These are phyloP conservation scores for Xylaria sp. DNA, from an alignment of 2,329 filamentous ascomycete genomes.

Conservation along the genomic window DNA sequence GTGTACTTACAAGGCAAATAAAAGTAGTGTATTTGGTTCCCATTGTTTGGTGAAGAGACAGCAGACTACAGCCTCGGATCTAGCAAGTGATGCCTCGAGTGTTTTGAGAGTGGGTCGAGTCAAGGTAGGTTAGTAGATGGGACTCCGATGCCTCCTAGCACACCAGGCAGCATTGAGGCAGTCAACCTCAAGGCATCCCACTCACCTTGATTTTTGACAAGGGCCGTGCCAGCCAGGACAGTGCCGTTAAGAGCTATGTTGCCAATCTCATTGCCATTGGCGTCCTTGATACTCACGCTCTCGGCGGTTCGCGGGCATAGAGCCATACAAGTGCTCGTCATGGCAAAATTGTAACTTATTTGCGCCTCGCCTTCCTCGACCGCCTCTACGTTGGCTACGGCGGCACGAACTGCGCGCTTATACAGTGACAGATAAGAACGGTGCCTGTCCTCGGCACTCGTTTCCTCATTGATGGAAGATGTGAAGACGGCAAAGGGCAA, in stretches of 20 bases:
- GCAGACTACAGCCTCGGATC: constrained; percentile 35
- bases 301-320: constrained; percentile 66
- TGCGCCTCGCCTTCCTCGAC: constrained; percentile 55
- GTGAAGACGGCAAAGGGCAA: constrained; percentile 61
- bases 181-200: constrained; percentile 65
- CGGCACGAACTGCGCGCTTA: constrained; percentile 52
- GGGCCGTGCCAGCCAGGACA: constrained; percentile 70
- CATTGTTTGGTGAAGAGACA: constrained; percentile 28
- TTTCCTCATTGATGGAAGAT: constrained; percentile 51
- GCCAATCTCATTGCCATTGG: constrained; percentile 52
- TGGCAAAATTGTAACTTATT: constrained; percentile 73
- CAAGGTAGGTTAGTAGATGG: constrained; percentile 35
- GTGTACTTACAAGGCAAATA: constrained; percentile 43
- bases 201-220: constrained; percentile 69
- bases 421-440: constrained; percentile 62
- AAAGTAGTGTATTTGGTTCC: constrained; percentile 26
- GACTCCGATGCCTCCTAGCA: constrained; percentile 57
- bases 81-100: constrained; percentile 14
- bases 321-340: constrained; percentile 65
- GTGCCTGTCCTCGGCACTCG: constrained; percentile 54
- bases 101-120: not conserved
- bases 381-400: constrained; percentile 36
- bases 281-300: constrained; percentile 52
- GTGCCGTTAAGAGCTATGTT: constrained; percentile 68
- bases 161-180: constrained; percentile 51